Percentiles rank a stretch among this genome's conserved stretches.
These are phyloP conservation scores for Austroboletus niveus DNA, from an alignment of 1,284 basidiomycete genomes.

Conservation along the genomic window DNA sequence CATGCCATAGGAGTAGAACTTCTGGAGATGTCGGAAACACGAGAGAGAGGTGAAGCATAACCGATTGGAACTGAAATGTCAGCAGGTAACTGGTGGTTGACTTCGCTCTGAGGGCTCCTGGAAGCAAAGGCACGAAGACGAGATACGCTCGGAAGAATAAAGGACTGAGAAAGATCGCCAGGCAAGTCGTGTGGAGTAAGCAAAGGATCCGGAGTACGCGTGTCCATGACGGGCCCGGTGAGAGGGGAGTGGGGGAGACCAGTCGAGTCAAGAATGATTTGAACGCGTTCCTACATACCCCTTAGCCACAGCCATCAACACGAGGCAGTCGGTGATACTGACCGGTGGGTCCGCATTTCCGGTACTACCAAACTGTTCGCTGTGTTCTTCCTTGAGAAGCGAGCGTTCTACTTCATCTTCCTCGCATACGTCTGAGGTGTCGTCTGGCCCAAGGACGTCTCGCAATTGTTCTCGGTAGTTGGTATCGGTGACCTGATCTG, in stretches of 20 bases:
- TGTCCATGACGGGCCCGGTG: constrained; percentile 31
- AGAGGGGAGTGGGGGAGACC: constrained; percentile 46
- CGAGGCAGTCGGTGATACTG: constrained; percentile 27
- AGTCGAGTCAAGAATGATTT: constrained; percentile 39
- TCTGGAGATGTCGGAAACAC: constrained; percentile 70
- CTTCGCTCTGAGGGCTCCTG: constrained; percentile 52
- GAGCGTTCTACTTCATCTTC: constrained; percentile 48
- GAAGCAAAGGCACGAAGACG: constrained; percentile 73
- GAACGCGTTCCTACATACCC: constrained; percentile 32
- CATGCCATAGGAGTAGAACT: constrained; percentile 50
- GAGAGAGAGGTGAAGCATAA: constrained; percentile 57
- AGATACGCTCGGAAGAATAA: constrained; percentile 78
- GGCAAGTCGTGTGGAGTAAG: constrained; percentile 30
- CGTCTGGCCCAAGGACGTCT: constrained; percentile 69
- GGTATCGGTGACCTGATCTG: constrained; percentile 39
- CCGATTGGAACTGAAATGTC: constrained; percentile 43
- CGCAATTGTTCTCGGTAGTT: constrained; percentile 67
- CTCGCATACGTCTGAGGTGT: constrained; percentile 51
- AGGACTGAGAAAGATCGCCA: constrained; percentile 45
- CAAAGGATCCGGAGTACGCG: constrained; percentile 38
- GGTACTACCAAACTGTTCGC: constrained; percentile 32
- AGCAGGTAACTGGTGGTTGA: constrained; percentile 41
- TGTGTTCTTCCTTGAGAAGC: constrained; percentile 38
- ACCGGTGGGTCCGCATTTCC: constrained; percentile 40
- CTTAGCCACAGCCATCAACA: constrained; percentile 17